phyloP scores from a whole-genome alignment of 345 rosid species.

The Eucalyptus cladocalyx region DNA sequence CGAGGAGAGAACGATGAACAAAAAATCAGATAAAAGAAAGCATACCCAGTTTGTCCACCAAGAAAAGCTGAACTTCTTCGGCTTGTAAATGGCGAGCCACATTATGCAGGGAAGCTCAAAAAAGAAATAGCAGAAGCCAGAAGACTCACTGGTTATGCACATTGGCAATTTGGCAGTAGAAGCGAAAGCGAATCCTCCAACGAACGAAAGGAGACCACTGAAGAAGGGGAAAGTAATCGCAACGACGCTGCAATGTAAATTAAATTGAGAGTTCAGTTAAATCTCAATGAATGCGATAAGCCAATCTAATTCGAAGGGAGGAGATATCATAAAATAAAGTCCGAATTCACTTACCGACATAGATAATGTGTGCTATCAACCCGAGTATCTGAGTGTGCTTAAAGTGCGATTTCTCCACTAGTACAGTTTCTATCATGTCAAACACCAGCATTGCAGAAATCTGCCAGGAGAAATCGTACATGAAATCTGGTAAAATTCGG shows the following conservation, averaged over 20 bases:
- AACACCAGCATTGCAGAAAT: conserved; percentile 17
- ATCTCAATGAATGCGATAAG: not conserved
- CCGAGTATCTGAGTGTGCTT: not conserved
- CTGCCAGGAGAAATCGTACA: not conserved
- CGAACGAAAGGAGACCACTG: conserved; percentile 44
- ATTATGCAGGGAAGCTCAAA: conserved; percentile 58
- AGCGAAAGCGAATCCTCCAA: conserved; percentile 75
- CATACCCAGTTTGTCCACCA: conserved; percentile 52
- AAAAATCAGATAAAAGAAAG: not conserved
- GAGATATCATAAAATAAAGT: not conserved
- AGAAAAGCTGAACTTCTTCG: conserved; percentile 37
- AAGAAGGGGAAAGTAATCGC: conserved; percentile 68
- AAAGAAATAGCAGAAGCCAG: not conserved
- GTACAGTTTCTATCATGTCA: conserved; percentile 16
- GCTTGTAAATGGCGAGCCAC: conserved; percentile 44
- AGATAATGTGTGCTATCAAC: not conserved
- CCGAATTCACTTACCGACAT: conserved; percentile 6
- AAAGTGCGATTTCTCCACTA: conserved; percentile 9
- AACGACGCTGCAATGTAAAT: conserved; percentile 12
- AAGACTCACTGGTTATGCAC: not conserved
- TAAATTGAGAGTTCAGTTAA: not conserved
- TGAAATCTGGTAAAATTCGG: no score
- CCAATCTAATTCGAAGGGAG: not conserved
- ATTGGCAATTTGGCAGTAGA: no score
- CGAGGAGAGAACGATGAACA: no score